phyloP scores from a whole-genome alignment of 441 rosid species.

The Corymbia calophylla region DNA sequence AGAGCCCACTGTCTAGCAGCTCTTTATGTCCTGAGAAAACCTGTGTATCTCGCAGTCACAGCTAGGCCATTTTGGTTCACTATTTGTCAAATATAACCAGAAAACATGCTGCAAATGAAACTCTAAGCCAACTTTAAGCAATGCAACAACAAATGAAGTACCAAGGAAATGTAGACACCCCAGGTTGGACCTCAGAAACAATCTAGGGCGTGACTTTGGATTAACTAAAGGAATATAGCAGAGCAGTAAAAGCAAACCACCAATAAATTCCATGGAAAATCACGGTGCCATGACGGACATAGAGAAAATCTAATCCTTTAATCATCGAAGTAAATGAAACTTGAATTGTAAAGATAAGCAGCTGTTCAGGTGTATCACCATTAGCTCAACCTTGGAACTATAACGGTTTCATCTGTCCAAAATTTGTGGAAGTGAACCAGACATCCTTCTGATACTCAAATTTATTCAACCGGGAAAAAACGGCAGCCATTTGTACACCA shows the following conservation, averaged over 20 bases:
- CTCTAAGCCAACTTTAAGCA: background rate
- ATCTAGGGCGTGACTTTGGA: background rate
- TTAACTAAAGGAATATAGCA: background rate
- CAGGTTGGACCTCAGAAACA: background rate
- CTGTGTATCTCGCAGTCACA: slow-evolving; percentile 24
- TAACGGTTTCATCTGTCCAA: background rate
- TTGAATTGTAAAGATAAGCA: background rate
- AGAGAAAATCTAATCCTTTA: background rate
- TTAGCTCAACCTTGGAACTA: background rate
- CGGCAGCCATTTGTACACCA: background rate
- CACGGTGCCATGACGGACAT: background rate
- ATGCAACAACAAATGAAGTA: background rate
- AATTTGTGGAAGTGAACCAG: background rate
- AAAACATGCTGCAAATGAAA: background rate
- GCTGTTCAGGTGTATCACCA: background rate
- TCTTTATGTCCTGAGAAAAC: slow-evolving; percentile 75
- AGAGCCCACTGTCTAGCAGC: slow-evolving; percentile 66
- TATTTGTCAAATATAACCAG: background rate
- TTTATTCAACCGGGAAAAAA: background rate
- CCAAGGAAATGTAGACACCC: background rate
- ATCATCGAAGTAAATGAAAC: background rate
- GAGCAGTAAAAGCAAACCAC: background rate
- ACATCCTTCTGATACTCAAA: background rate
- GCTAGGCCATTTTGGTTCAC: background rate
- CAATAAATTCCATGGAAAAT: background rate